Evolutionary conservation across 169 alveolate genomes (phyloP).

Genomic region (Cryptosporidium meleagridis): DNA sequence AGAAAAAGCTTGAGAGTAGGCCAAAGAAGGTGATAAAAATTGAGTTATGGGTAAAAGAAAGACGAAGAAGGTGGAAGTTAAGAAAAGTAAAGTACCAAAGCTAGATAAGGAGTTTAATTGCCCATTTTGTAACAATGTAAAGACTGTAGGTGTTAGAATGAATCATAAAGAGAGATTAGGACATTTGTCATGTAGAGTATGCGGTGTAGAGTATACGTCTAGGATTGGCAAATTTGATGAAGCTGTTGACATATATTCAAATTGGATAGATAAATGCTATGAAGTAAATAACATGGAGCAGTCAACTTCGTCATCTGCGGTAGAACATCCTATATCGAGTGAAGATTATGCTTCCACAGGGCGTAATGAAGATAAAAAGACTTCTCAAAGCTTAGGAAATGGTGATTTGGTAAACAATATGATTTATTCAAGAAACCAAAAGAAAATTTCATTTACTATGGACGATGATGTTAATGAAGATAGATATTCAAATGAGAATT

Average conservation of each 20-base stretch:
- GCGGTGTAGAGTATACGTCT: conserved; percentile 86
- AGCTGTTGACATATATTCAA: conserved; percentile 90
- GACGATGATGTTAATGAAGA: conserved; percentile 11
- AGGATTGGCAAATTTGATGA: conserved; percentile 85
- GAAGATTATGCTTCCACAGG: neutral
- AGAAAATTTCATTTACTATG: conserved; percentile 9
- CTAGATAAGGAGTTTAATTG: conserved; percentile 93
- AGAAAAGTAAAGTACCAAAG: conserved; percentile 83
- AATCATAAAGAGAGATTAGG: conserved; percentile 78
- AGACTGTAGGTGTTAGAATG: conserved; percentile 91
- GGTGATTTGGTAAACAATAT: neutral
- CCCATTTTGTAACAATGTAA: conserved; percentile 93
- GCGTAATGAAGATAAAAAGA: neutral
- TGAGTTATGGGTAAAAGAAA: conserved; percentile 86
- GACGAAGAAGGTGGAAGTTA: conserved; percentile 80
- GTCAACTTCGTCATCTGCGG: neutral
- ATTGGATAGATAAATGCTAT: conserved; percentile 91
- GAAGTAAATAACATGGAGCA: conserved; percentile 77
- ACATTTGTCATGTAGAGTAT: conserved; percentile 86
- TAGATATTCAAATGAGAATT: neutral
- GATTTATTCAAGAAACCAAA: conserved; percentile 16
- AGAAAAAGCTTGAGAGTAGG: neutral
- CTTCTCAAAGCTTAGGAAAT: neutral
- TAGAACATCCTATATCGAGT: neutral
- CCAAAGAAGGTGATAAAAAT: neutral